Base-by-base conservation (phyloP, 495 filamentous ascomycete genomes). In the Extremus antarcticus region DNA sequence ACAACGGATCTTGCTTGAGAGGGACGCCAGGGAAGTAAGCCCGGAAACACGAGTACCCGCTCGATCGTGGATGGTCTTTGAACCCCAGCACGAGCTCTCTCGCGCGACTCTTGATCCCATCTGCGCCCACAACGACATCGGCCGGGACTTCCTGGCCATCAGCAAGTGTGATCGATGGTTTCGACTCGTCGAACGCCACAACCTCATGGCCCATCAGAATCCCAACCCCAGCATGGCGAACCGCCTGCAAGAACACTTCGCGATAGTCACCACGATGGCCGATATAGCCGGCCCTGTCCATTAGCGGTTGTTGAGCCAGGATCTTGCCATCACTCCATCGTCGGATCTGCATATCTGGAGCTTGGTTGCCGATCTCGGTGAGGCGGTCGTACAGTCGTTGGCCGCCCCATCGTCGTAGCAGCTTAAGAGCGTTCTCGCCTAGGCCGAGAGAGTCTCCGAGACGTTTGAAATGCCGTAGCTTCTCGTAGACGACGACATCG, bases 251-350 rank as follows among this genome's bases (percentile, higher is more conserved):
- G 53, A 78, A 77, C 7, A 69, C 73, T 40, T 72, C 68, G 61
- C 77, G 75, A 60, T 77, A 78, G 62, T 77, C 74, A 1, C 75
- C 75, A 25, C 74, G 66, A 51, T 78, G 75, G 3, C 73, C 74
- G 56, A 77, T 77, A 53, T 76, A 77, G 10, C 73, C 74, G 0
- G 75, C 76, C 76, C 78, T 78, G 58, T 79, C 76, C 75, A 79
- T 77, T 35, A 79, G 60, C 11, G 75, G 74, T 57, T 79, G 76
- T 58, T 71, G 69, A 1, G 75, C 76, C 0, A 79, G 62, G 15
- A 74, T 68, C 60, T 76, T 75, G 9, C 76, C 76, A 56, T 76
- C 47, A 2, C 17, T 1, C 54, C 54, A 56, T 10, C 47, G 47
- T 13, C 74, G 60, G 59, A 79, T 78, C 56, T 75, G 74, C 76